Base-by-base conservation (phyloP, 2,329 filamentous ascomycete genomes). In the Exophiala aquamarina region DNA sequence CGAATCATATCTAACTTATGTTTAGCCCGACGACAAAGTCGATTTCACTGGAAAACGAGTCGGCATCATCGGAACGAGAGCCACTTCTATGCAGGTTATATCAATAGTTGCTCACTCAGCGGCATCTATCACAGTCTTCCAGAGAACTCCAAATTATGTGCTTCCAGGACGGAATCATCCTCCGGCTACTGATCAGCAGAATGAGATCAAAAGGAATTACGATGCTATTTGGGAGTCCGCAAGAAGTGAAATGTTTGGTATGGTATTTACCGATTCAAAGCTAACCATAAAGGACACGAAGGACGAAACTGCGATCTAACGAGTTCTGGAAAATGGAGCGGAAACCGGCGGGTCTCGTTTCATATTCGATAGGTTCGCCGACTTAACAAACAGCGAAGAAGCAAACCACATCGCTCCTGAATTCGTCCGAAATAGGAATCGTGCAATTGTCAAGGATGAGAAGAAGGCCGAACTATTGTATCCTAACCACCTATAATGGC, bases 61-160 rank as follows among this genome's bases (percentile, higher is more conserved):
- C 39, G 83, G 75, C 14, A 74, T 86, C 43, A 77, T 86, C 26
- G 83, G 83, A 4, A 85, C 81, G 0, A 83, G 83, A 2, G 78
- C 82, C 4, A 70, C 69, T 0, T 69, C 64, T 4, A 66, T 73
- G 7, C 71, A 74, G 34, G 50, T 59, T 13, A 58, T 58, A n/a
- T 58, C 47, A 50, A 52, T 40, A 50, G 57, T 43, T 28, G 45
- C 51, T 15, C 34, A 55, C 34, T 41, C 36, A 10, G 53, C 53
- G 20, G 50, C 52, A 39, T n/a, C 41, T 20, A 36, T 59, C 5
- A 74, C 66, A 1, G 60, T 66, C 3, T 68, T 86, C 62, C 81
- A 86, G 57, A 74, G 84, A 10, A 86, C 82, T 1, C 83, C 83
- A 0, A 87, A 86, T 29, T 55, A 69, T 66, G 52, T 59, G 5